Evolutionary conservation across 352 stramenopile species (phyloP), one percentile per base, ranked within the genome.

Genomic region (Globisporangium echinulatum): DNA sequence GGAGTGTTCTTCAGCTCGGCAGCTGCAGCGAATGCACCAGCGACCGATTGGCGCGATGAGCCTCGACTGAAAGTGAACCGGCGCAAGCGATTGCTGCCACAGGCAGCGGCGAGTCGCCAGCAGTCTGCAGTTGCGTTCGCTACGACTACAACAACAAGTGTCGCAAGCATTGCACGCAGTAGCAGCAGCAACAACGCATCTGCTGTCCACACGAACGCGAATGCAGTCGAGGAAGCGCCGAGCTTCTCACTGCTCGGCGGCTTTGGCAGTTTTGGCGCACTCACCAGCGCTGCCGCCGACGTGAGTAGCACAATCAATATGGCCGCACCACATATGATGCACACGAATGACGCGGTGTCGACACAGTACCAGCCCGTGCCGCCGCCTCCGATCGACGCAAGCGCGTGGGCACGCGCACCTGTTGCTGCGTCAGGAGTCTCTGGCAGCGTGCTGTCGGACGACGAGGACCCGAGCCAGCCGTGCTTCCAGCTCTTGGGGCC

Each of bases 1-100:
- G 76, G 72, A 3, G 68, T 79, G 25, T 86, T 86, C 52, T 86
- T 82, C 64, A 74, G 54, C 50, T 71, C 72, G 1, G 52, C 67
- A 17, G 1, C 44, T 14, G n/a, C 13, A 38, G 48, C 57, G 10
- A 33, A 44, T 7, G 44, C 36, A 10, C 25, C 46, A 8, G 15
- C 46, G 25, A 11, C 46, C 14, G 13, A 39, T 1, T 86, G 74
- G 76, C 62, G 58, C 56, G 53, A 70, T 36, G 74, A 82, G 39
- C 33, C 49, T 25, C 66, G 76, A 39, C 54, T 86, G 2, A 40
- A 39, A 39, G 70, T 82, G 3, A 85, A 85, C 39, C 52, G 59
- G 6, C 52, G 54, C 37, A 59, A 60, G 49, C 52, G 59, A 37
- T 37, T 53, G 59, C 47, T 65, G 9, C n/a, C 33, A 25, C 39